Evolutionary conservation across 2,329 filamentous ascomycete genomes (phyloP), one percentile per base, ranked within the genome.

Genomic region (Paraconiothyrium sp.): DNA sequence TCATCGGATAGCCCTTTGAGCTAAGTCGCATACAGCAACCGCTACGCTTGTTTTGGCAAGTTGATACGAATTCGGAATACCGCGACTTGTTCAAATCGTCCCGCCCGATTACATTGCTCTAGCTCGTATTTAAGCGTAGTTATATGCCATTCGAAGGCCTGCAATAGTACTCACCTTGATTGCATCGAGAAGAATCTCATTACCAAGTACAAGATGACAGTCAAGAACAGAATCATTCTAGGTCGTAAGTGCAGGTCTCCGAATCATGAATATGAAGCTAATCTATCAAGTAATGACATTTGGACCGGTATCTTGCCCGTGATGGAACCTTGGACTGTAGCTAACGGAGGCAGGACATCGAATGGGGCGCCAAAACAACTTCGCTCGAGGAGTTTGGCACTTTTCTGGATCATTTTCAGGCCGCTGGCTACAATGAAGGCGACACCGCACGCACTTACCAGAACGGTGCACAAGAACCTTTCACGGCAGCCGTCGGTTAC

Each of bases 291-390:
- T 55, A 3, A 55, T 55, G 52, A 55, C 52, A 39, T 55, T 55
- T 22, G 52, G 52, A 5, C 52, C 52, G 39, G 52, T 55, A 55
- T 14, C 22, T 41, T 13, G 34, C 49, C 20, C 14, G 11, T 14
- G n/a, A 16, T 4, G 14, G 22, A 30, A 54, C 13, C 1, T 27
- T 10, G 7, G 6, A 2, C 10, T 11, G 14, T 10, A 24, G 39
- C 39, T 55, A 27, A 55, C 20, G 5, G 13, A 20, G 34, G 7
- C 30, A 55, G 52, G 41, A 55, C 39, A 14, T 44, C 16, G 52
- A 55, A 55, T 55, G 52, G 52, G 60, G 92, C 92, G 22, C 94
- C 92, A 22, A 95, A 95, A 76, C 83, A 79, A 75, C 94, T 93
- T 73, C 65, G 60, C 39, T 55, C 3, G 24, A 43, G 5, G 52